Percentiles rank a stretch among this genome's conserved stretches.
These are phyloP conservation scores for Nepenthes alata DNA, from an alignment of 179 eudicot genomes.

Conservation along the genomic window DNA sequence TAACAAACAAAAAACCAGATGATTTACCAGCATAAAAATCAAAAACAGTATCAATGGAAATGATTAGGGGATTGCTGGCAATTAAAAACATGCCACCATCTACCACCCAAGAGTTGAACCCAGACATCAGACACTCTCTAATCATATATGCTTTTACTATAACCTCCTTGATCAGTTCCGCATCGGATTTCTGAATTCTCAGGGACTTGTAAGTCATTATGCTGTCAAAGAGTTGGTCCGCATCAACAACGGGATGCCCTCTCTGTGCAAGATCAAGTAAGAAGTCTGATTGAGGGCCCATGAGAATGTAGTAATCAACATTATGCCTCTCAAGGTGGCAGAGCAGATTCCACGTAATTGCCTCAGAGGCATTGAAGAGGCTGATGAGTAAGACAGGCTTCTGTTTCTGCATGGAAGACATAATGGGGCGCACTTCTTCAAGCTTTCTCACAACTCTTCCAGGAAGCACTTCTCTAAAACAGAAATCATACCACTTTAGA, in stretches of 20 bases:
- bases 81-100: slow-evolving; percentile 42
- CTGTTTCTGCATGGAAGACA: slow-evolving; percentile 44
- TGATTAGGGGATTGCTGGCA: slow-evolving; percentile 21
- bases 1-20: slow-evolving; percentile 25
- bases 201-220: slow-evolving; percentile 17
- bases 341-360: slow-evolving; percentile 43
- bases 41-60: slow-evolving; percentile 15
- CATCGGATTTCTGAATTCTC: slow-evolving; percentile 17
- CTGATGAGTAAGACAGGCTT: slow-evolving; percentile 50
- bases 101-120: slow-evolving; percentile 46
- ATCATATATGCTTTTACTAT: slow-evolving; percentile 38
- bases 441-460: slow-evolving; percentile 42
- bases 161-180: slow-evolving; percentile 32
- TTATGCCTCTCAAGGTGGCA: slow-evolving; percentile 79
- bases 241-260: slow-evolving; percentile 70
- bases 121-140: slow-evolving; percentile 44
- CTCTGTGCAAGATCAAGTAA: slow-evolving; percentile 60
- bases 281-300: slow-evolving; percentile 45
- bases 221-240: slow-evolving; percentile 30
- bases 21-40: slow-evolving; percentile 36
- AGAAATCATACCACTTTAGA: slow-evolving; percentile 84
- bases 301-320: slow-evolving; percentile 51
- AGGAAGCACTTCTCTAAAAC: slow-evolving; percentile 67
- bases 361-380: slow-evolving; percentile 28
- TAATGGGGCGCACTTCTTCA: slow-evolving; percentile 36